Conservation (phyloP, 192 early-diverging fungal genomes). For the Cetraspora pellucida region DNA sequence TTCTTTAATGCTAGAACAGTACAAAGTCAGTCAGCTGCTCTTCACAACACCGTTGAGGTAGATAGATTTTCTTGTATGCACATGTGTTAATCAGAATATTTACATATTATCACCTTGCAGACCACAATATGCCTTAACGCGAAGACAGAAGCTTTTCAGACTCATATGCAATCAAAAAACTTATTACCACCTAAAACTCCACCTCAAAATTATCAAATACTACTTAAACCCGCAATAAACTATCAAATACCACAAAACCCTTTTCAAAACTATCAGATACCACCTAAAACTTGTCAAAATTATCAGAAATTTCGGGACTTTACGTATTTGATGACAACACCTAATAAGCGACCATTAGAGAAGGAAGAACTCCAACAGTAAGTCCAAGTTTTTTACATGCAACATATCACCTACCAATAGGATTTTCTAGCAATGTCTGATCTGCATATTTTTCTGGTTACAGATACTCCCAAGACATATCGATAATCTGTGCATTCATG, state of each 20-base stretch:
- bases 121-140: conserved; percentile 11
- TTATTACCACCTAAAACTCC: conserved; percentile 5
- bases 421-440: not conserved
- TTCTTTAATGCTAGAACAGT: not conserved
- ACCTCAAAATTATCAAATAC: too few relatives aligned
- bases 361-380: conserved; percentile 1
- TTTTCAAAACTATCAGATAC: too few relatives aligned
- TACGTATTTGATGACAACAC: conserved; percentile 4
- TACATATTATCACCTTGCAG: not conserved
- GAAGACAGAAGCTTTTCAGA: conserved; percentile 4
- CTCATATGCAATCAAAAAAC: not conserved
- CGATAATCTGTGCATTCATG: conserved; percentile 1
- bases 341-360: conserved; percentile 11
- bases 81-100: not conserved
- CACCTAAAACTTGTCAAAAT: not conserved
- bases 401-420: not conserved
- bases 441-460: not conserved
- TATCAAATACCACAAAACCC: too few relatives aligned
- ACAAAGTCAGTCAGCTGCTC: not conserved
- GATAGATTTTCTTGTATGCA: not conserved
- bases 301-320: too few relatives aligned
- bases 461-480: conserved; percentile 11
- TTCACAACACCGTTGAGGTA: conserved; percentile 7
- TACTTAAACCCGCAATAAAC: too few relatives aligned
- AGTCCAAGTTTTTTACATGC: not conserved